A percentile compares a stretch with the other conserved stretches of the same genome.
Evolutionary conservation across 1,139 yeast species (phyloP).

Genomic region (Geotrichum carabidarum): DNA sequence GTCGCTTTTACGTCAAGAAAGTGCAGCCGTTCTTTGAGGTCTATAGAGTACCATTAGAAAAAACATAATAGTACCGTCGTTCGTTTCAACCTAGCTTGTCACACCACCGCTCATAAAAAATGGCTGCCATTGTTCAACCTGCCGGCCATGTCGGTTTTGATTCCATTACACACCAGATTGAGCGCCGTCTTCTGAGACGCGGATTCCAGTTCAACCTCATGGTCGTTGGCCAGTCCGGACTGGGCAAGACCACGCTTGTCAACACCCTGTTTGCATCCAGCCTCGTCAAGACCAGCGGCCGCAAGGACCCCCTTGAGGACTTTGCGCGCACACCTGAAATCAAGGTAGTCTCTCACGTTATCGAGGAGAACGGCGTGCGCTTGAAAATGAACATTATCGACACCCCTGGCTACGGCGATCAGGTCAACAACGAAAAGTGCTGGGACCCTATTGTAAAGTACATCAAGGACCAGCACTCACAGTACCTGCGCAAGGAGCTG

Average conservation of each 20-base stretch:
- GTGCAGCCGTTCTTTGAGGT: too few relatives aligned
- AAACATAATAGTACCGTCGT: neutral
- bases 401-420: conserved; percentile 98
- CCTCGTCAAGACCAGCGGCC: conserved; percentile 68
- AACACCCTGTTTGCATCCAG: conserved; percentile 86
- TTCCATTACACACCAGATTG: conserved; percentile 92
- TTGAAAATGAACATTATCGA: conserved; percentile 84
- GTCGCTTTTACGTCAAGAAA: neutral
- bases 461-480: conserved; percentile 93
- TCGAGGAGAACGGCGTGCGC: conserved; percentile 81
- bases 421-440: conserved; percentile 85
- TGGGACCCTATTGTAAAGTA: conserved; percentile 97
- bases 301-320: conserved; percentile 61
- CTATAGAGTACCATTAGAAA: neutral
- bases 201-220: conserved; percentile 93
- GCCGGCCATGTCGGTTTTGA: conserved; percentile 80
- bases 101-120: neutral
- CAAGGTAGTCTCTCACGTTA: conserved; percentile 60
- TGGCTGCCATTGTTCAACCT: conserved; percentile 19
- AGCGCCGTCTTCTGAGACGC: conserved; percentile 80
- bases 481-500: conserved; percentile 87
- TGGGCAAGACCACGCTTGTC: conserved; percentile 87
- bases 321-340: conserved; percentile 86
- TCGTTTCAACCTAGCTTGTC: neutral
- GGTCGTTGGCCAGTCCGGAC: conserved; percentile 90